A percentile compares a stretch with the other conserved stretches of the same genome.
Conservation (phyloP, 148 eudicot species). For the Spergularia marina region DNA sequence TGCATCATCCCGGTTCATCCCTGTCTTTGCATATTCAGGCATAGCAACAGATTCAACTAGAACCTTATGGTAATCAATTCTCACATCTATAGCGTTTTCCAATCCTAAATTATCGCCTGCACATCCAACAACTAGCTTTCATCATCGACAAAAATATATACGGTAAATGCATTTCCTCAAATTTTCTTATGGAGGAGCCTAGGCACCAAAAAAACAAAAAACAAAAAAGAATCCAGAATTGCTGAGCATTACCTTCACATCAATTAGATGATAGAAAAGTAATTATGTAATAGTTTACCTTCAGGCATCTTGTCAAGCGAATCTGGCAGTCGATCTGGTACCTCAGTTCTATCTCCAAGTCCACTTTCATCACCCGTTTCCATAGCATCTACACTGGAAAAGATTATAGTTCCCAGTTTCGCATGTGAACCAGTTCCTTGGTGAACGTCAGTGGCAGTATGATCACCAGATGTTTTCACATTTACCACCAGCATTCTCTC, state of each 20-base stretch:
- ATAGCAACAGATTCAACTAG: slow-evolving; percentile 15
- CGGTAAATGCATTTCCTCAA: background rate
- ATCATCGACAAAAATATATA: background rate
- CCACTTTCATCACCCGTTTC: slow-evolving; percentile 28
- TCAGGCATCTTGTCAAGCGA: slow-evolving; percentile 15
- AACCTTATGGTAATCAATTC: slow-evolving; percentile 24
- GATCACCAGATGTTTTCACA: slow-evolving; percentile 23
- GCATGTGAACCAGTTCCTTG: slow-evolving; percentile 20
- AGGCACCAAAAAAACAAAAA: background rate
- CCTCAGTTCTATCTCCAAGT: slow-evolving; percentile 7
- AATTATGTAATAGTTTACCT: slow-evolving; percentile 11
- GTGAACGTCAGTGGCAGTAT: slow-evolving; percentile 12
- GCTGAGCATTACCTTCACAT: background rate
- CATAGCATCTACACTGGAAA: slow-evolving; percentile 23
- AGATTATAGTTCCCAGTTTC: slow-evolving; percentile 21
- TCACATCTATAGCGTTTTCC: slow-evolving; percentile 6
- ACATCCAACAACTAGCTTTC: slow-evolving; percentile 4
- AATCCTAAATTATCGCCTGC: slow-evolving; percentile 27
- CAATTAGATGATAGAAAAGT: background rate
- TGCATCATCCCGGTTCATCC: slow-evolving; percentile 5
- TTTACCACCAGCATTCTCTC: slow-evolving; percentile 30
- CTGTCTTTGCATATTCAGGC: slow-evolving; percentile 23
- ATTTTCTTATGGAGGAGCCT: background rate
- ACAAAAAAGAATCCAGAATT: background rate
- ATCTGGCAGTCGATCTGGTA: background rate